Conservation (phyloP, 1,139 yeast species). For the Candida neerlandica region DNA sequence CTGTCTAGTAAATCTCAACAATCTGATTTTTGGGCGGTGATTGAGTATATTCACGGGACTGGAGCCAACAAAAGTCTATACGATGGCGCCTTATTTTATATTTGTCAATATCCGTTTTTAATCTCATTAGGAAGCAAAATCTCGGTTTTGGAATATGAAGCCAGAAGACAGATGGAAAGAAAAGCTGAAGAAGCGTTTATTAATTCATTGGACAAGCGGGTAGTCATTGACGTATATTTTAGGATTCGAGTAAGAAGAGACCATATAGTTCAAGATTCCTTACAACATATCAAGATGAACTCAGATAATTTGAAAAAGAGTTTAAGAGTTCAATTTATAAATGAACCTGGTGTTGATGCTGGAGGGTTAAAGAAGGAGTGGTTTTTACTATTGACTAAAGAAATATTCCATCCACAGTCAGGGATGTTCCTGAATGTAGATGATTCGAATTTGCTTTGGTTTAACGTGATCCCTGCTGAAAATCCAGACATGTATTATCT, state of each 20-base stretch:
- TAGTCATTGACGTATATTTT: constrained; percentile 67
- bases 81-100: constrained; percentile 44
- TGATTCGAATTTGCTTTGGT: constrained; percentile 79
- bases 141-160: constrained; percentile 78
- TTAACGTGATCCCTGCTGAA: constrained; percentile 51
- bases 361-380: constrained; percentile 95
- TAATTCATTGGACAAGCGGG: constrained; percentile 64
- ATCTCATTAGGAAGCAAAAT: constrained; percentile 83
- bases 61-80: constrained; percentile 23
- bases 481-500: constrained; percentile 63
- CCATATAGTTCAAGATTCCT: constrained; percentile 72
- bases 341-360: constrained; percentile 92
- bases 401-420: constrained; percentile 65
- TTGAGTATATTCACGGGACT: constrained; percentile 51
- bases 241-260: constrained; percentile 68
- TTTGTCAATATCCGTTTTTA: constrained; percentile 84
- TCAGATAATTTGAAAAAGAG: constrained; percentile 72
- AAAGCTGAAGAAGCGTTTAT: constrained; percentile 91
- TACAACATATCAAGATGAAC: constrained; percentile 61
- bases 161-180: constrained; percentile 78
- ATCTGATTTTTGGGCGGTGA: constrained; percentile 41
- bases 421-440: constrained; percentile 66
- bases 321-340: constrained; percentile 72
- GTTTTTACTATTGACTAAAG: constrained; percentile 74
- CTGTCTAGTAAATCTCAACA: constrained; percentile 13